These are phyloP conservation scores for Rosa multiflora DNA, from an alignment of 306 rosid species.

Conservation along the genomic window DNA sequence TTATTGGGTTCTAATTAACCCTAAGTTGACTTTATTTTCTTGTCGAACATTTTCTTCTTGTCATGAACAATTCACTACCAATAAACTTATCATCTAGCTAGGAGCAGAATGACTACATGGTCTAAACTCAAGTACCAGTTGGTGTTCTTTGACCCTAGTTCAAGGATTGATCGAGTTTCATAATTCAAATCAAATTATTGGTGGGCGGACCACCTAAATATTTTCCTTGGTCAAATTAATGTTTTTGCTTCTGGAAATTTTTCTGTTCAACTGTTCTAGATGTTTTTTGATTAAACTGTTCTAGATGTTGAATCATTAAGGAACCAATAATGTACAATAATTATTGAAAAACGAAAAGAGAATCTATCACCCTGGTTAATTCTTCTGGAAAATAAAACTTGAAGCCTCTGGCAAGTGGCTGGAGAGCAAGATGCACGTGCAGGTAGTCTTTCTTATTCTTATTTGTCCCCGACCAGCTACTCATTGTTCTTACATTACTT, in stretches of 20 bases:
- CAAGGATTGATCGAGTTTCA: not conserved
- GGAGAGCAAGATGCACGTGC: conserved; percentile 12
- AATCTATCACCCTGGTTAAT: not conserved
- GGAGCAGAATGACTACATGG: too few relatives aligned
- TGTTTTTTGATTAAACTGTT: not conserved
- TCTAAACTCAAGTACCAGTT: not conserved
- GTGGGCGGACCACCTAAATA: conserved; percentile 4
- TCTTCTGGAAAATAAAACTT: not conserved
- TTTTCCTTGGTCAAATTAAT: conserved; percentile 20
- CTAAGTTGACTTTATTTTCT: not conserved
- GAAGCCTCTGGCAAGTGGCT: not conserved
- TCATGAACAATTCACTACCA: not conserved
- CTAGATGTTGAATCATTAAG: conserved; percentile 5
- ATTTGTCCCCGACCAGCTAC: not conserved
- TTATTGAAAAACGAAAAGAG: not conserved
- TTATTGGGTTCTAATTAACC: not conserved
- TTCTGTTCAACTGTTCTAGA: conserved; percentile 14
- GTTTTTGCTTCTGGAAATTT: not conserved
- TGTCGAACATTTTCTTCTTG: not conserved
- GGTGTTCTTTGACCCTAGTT: not conserved
- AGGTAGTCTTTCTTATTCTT: not conserved
- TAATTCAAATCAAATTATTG: not conserved
- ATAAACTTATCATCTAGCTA: too few relatives aligned
- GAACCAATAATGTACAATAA: not conserved
- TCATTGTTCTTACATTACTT: not conserved